Evolutionary conservation across 2,329 filamentous ascomycete genomes (phyloP).

Genomic region (Ilyonectria destructans): DNA sequence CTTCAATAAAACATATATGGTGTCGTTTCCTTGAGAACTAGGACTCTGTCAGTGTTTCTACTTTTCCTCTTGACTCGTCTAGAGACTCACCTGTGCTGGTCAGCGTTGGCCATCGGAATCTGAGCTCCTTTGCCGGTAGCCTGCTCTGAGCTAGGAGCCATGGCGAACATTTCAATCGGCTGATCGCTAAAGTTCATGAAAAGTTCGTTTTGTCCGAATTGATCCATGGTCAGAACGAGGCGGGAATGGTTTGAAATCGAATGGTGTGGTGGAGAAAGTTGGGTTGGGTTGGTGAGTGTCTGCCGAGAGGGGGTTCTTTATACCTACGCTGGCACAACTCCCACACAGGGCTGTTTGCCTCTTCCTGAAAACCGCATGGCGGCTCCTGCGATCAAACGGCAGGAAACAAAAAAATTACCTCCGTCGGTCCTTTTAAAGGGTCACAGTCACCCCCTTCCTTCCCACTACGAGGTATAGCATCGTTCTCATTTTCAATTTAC

Average conservation of each 20-base stretch:
- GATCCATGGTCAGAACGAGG: not conserved
- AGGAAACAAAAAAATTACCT: constrained; percentile 2
- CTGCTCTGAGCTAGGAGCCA: not conserved
- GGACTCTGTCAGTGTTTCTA: not conserved
- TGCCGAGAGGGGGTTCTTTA: constrained; percentile 2
- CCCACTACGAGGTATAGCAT: not conserved
- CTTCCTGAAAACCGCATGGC: not conserved
- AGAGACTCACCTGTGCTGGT: not conserved
- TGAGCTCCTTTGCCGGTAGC: not conserved
- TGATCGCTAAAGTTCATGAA: not conserved
- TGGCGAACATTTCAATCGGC: not conserved
- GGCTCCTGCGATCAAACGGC: not conserved
- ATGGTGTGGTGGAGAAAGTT: not conserved
- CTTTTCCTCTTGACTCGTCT: not conserved
- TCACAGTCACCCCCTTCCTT: not conserved
- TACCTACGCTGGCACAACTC: not conserved
- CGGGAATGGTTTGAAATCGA: not conserved
- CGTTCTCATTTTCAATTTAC: not conserved
- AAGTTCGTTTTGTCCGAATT: not conserved
- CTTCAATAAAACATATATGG: constrained; percentile 1
- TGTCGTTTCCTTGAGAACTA: not conserved
- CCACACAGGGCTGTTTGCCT: not conserved
- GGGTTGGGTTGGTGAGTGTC: not conserved
- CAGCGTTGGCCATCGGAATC: not conserved
- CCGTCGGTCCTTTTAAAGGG: not conserved